A percentile compares a stretch with the other conserved stretches of the same genome.
Conservation (phyloP, 805 yeast genomes). For the Metschnikowia reukaufii region DNA sequence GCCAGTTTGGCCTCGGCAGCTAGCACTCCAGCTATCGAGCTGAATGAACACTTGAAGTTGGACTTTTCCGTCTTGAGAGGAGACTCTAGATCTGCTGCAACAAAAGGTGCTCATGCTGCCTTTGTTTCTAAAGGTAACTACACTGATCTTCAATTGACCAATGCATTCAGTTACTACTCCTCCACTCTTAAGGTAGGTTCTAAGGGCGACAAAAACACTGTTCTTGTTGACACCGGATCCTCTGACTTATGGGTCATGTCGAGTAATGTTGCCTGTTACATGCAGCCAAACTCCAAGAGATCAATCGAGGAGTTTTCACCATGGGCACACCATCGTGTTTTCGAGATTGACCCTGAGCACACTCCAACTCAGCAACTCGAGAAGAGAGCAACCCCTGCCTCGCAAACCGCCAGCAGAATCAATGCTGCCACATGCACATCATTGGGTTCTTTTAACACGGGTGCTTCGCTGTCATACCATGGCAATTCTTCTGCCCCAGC, state of each 20-base stretch:
- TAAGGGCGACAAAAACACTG: conserved; percentile 23
- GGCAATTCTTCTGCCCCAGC: conserved; percentile 24
- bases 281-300: not conserved
- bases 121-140: conserved; percentile 10
- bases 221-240: conserved; percentile 45
- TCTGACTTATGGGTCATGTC: conserved; percentile 46
- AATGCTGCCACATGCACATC: conserved; percentile 13
- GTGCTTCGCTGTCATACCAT: not conserved
- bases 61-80: conserved; percentile 17
- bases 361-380: not conserved
- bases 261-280: conserved; percentile 4
- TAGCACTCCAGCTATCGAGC: conserved; percentile 2
- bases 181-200: conserved; percentile 17
- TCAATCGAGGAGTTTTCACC: not conserved
- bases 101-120: not conserved
- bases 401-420: not conserved
- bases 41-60: conserved; percentile 5
- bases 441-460: not conserved
- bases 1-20: conserved; percentile 12
- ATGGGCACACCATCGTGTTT: conserved; percentile 3
- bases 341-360: not conserved
- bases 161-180: conserved; percentile 14
- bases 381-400: not conserved
- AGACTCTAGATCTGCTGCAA: conserved; percentile 5
- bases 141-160: conserved; percentile 9